These are phyloP conservation scores for Psilocybe azurescens DNA, from an alignment of 768 basidiomycete species.

Conservation along the genomic window DNA sequence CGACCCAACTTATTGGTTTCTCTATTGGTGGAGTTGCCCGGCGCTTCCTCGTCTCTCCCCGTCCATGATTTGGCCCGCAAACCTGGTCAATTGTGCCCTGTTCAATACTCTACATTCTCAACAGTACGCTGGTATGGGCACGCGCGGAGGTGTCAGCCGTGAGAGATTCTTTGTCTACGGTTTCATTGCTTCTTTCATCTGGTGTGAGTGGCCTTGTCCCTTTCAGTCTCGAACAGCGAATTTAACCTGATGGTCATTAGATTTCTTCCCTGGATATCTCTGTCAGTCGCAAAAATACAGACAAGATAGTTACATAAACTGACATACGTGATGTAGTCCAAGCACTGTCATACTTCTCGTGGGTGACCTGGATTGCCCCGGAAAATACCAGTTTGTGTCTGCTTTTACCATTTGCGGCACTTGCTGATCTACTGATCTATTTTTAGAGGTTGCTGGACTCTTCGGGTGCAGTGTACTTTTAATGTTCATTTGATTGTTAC, in stretches of 20 bases:
- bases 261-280: constrained; percentile 47
- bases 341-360: constrained; percentile 61
- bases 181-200: constrained; percentile 58
- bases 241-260: constrained; percentile 29
- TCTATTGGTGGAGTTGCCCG: constrained; percentile 76
- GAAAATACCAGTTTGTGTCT: constrained; percentile 40
- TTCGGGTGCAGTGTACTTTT: constrained; percentile 43
- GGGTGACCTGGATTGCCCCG: constrained; percentile 62
- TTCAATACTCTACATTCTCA: constrained; percentile 82
- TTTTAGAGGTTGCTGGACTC: constrained; percentile 47
- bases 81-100: constrained; percentile 72
- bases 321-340: constrained; percentile 34
- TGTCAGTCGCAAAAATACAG: constrained; percentile 30
- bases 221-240: not conserved
- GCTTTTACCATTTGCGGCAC: not conserved
- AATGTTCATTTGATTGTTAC: not conserved
- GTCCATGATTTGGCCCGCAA: constrained; percentile 70
- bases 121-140: constrained; percentile 65
- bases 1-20: constrained; percentile 74
- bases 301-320: not conserved
- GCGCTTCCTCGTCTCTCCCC: constrained; percentile 77
- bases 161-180: constrained; percentile 73
- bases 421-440: not conserved
- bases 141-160: constrained; percentile 64
- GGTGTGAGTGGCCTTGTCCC: constrained; percentile 50